Evolutionary conservation across 202 grass and related monocot genomes (phyloP).

Genomic region (Setaria viridis): DNA sequence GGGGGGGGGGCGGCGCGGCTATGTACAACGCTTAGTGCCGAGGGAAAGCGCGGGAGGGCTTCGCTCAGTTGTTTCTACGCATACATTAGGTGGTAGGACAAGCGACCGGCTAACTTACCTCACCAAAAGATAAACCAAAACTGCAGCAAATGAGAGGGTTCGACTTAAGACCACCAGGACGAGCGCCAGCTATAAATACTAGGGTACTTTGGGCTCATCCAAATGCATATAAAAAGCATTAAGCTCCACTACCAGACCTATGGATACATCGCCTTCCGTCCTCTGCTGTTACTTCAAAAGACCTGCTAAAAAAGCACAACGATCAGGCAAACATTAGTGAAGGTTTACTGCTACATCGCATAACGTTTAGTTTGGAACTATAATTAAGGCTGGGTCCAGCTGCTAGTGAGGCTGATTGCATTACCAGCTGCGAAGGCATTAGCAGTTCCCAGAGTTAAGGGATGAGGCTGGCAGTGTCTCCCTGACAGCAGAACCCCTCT

Average conservation of each 20-base stretch:
- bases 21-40: slow-evolving; percentile 48
- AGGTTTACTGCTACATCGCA: no score
- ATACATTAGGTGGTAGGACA: slow-evolving; percentile 49
- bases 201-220: slow-evolving; percentile 53
- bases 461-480: slow-evolving; percentile 44
- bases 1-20: neutral
- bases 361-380: neutral
- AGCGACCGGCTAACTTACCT: slow-evolving; percentile 29
- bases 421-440: slow-evolving; percentile 45
- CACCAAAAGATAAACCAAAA: slow-evolving; percentile 65
- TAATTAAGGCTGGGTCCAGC: neutral
- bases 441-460: slow-evolving; percentile 55
- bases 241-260: slow-evolving; percentile 38
- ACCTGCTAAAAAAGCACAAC: slow-evolving; percentile 45
- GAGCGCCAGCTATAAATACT: slow-evolving; percentile 47
- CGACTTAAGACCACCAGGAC: slow-evolving; percentile 38
- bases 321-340: slow-evolving; percentile 13
- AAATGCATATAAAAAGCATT: slow-evolving; percentile 49
- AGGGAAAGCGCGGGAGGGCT: neutral
- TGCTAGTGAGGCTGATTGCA: neutral
- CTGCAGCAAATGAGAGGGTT: slow-evolving; percentile 51
- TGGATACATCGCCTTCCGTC: slow-evolving; percentile 21
- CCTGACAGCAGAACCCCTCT: slow-evolving; percentile 43
- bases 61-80: slow-evolving; percentile 42
- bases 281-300: slow-evolving; percentile 33